A percentile compares a stretch with the other conserved stretches of the same genome.
Conservation (phyloP, 2,329 filamentous ascomycete species). For the Xylaria sp. region DNA sequence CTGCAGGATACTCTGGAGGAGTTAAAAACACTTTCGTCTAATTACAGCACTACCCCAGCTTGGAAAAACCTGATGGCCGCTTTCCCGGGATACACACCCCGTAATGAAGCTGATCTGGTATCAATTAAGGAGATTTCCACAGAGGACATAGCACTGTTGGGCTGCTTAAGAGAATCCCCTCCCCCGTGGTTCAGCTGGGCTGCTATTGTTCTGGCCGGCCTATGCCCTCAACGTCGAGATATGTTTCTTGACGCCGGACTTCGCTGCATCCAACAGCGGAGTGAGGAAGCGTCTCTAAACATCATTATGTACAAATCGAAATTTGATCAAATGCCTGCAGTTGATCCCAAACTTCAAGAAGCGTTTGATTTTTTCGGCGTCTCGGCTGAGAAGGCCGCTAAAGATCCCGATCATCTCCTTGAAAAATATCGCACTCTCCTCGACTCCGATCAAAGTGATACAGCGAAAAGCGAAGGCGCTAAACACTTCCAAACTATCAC, state of each 20-base stretch:
- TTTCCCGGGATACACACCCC: conserved; percentile 39
- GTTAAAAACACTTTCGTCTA: conserved; percentile 37
- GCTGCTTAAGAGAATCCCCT: conserved; percentile 45
- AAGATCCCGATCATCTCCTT: conserved; percentile 39
- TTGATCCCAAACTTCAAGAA: conserved; percentile 36
- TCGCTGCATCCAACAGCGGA: conserved; percentile 43
- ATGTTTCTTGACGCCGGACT: conserved; percentile 45
- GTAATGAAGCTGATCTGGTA: conserved; percentile 6
- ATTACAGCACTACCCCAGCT: conserved; percentile 35
- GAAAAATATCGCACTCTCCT: conserved; percentile 40
- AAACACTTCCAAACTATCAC: conserved; percentile 46
- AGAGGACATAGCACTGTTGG: conserved; percentile 43
- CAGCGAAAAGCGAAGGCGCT: conserved; percentile 34
- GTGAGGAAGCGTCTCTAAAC: conserved; percentile 42
- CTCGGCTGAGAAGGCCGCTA: conserved; percentile 21
- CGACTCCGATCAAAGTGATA: conserved; percentile 28
- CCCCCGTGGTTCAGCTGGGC: conserved; percentile 47
- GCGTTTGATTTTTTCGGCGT: conserved; percentile 45
- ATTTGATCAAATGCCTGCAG: conserved; percentile 40
- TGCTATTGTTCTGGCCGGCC: conserved; percentile 43
- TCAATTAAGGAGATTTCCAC: conserved; percentile 26
- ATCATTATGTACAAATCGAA: conserved; percentile 47
- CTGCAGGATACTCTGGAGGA: conserved; percentile 48
- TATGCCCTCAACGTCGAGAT: conserved; percentile 44
- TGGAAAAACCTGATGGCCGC: conserved; percentile 43